These are phyloP conservation scores for Cryptosporidium parvum DNA, from an alignment of 169 alveolate genomes.

Conservation along the genomic window DNA sequence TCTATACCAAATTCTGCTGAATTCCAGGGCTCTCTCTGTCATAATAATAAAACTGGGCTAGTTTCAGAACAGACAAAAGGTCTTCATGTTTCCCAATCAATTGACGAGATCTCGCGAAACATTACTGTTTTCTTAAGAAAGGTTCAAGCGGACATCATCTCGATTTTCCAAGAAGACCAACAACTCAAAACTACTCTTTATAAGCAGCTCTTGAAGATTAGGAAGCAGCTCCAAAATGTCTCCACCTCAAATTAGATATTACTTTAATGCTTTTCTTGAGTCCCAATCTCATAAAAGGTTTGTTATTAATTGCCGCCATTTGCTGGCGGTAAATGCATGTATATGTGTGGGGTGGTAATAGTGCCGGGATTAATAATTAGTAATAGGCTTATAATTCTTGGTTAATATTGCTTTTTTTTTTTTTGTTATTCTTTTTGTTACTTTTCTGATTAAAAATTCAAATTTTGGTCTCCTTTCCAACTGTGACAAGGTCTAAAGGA, in stretches of 20 bases:
- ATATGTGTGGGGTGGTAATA: constrained; percentile 38
- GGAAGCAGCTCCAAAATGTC: constrained; percentile 1
- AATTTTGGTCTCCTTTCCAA: constrained; percentile 14
- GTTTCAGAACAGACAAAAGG: background rate
- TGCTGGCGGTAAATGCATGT: constrained; percentile 57
- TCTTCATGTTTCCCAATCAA: constrained; percentile 13
- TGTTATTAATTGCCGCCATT: constrained; percentile 1
- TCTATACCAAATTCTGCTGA: background rate
- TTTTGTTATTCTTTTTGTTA: background rate
- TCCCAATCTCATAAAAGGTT: background rate
- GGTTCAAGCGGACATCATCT: constrained; percentile 18
- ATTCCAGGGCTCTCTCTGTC: background rate
- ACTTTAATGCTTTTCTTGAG: background rate
- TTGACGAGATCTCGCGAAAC: constrained; percentile 46
- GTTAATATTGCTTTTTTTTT: constrained; percentile 19
- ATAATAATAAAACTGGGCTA: background rate
- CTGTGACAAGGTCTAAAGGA: constrained; percentile 22
- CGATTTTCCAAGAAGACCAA: constrained; percentile 23
- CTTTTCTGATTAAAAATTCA: constrained; percentile 2
- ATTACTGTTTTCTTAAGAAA: background rate
- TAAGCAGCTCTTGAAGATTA: constrained; percentile 21
- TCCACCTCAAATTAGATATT: constrained; percentile 13
- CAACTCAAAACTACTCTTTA: constrained; percentile 14
- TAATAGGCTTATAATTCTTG: constrained; percentile 4
- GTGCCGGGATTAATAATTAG: constrained; percentile 31